A percentile compares a stretch with the other conserved stretches of the same genome.
These are phyloP conservation scores for Cladosporium sp. DNA, from an alignment of 2,329 filamentous ascomycete species.

Conservation along the genomic window DNA sequence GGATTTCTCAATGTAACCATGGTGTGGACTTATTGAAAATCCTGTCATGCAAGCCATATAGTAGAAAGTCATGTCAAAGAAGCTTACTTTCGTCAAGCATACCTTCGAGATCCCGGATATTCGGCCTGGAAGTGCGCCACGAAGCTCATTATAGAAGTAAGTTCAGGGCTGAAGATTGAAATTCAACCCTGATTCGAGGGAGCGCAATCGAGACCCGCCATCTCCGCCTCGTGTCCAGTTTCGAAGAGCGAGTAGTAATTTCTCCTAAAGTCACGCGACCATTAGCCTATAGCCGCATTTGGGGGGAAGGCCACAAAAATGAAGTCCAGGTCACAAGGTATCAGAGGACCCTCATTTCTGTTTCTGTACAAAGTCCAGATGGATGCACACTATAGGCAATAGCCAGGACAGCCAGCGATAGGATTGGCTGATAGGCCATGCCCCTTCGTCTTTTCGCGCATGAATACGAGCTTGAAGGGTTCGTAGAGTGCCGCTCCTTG, in stretches of 20 bases:
- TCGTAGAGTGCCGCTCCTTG: not conserved
- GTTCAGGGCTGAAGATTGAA: slow-evolving; percentile 1
- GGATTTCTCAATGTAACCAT: not conserved
- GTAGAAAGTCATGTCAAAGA: not conserved
- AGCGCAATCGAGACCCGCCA: not conserved
- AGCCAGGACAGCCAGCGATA: not conserved
- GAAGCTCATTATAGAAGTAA: slow-evolving; percentile 6
- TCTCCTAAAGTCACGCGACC: slow-evolving; percentile 4
- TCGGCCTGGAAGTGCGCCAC: slow-evolving; percentile 13
- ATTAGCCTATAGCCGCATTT: not conserved
- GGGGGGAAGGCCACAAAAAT: not conserved
- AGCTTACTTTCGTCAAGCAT: slow-evolving; percentile 11
- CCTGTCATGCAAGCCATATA: slow-evolving; percentile 1
- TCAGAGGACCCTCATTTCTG: not conserved
- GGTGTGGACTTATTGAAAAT: slow-evolving; percentile 4
- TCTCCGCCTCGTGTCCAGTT: not conserved
- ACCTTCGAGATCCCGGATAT: not conserved
- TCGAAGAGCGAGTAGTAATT: slow-evolving; percentile 2
- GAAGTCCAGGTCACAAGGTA: not conserved
- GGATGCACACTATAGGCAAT: slow-evolving; percentile 6
- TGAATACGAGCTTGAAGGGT: slow-evolving; percentile 10
- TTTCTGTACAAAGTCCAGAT: not conserved
- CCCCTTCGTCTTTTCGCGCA: not conserved
- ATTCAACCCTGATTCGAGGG: not conserved
- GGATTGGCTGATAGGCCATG: not conserved